A percentile compares a stretch with the other conserved stretches of the same genome.
Conservation (phyloP, 768 basidiomycete species). For the Tulasnella sp. region DNA sequence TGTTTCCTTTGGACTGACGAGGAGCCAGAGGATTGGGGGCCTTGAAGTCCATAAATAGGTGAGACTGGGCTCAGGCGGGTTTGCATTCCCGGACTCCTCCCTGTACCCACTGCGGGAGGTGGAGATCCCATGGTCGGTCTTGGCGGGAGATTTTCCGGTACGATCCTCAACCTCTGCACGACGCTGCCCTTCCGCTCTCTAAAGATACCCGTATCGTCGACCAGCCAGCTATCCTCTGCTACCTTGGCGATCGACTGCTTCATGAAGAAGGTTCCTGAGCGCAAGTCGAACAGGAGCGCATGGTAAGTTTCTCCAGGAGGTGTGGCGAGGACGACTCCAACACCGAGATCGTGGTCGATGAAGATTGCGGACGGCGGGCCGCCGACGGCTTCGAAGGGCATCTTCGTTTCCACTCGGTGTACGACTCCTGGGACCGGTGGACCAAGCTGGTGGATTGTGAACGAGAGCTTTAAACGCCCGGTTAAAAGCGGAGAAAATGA, state of each 20-base stretch:
- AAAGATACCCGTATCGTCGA: slow-evolving; percentile 17
- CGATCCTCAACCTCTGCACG: slow-evolving; percentile 4
- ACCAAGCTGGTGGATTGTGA: slow-evolving; percentile 12
- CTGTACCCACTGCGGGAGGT: neutral
- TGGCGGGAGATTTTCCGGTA: neutral
- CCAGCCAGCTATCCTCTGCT: slow-evolving; percentile 1
- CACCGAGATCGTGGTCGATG: slow-evolving; percentile 16
- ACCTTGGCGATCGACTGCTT: neutral
- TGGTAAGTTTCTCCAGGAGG: neutral
- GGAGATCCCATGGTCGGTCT: neutral
- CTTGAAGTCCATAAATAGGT: neutral
- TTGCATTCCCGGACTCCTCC: neutral
- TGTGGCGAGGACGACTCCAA: slow-evolving; percentile 6
- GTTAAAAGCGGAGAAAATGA: neutral
- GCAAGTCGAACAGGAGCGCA: slow-evolving; percentile 13
- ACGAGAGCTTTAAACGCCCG: neutral
- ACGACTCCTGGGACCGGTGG: neutral
- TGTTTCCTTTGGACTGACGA: neutral
- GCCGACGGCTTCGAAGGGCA: slow-evolving; percentile 8
- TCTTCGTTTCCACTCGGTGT: slow-evolving; percentile 10
- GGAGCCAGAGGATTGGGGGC: neutral
- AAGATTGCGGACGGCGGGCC: slow-evolving; percentile 8
- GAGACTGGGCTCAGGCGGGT: neutral
- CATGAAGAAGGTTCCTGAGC: slow-evolving; percentile 10
- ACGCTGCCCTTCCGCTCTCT: slow-evolving; percentile 10